Evolutionary conservation across 2,329 filamentous ascomycete species (phyloP), one percentile per base, ranked within the genome.

Genomic region (Dissoconium aciculare): DNA sequence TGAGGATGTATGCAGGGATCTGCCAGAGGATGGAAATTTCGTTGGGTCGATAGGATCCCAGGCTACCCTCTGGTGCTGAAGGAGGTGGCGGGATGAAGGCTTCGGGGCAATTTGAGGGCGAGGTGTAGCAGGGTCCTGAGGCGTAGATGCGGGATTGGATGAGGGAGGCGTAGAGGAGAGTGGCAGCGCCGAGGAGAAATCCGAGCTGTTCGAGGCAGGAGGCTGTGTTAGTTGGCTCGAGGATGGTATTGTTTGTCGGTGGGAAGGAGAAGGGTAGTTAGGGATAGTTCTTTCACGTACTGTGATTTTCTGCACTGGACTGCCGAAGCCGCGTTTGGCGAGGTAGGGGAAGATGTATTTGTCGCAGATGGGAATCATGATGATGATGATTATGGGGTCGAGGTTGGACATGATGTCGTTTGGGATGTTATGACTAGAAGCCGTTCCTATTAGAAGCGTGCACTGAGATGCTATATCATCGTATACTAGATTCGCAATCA

Each of bases 101-200:
- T 2, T 53, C 52, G 3, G 40, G 39, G 36, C 58, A 61, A 11
- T 44, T 42, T 3, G 48, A 47, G 2, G 58, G 58, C 2, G 37
- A 31, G 11, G 55, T 52, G 49, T 61, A 41, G 24, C 40, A 43
- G n/a, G 40, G 40, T 3, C 35, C 69, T 42, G 66, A 69, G 3
- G 64, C 64, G 52, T 72, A 72, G 48, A 72, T 71, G 38, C 56
- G 50, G 32, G 63, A 55, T 44, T 72, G 68, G 2, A 71, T 56
- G 21, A 63, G 54, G 15, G 66, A 66, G 17, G 68, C 66, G 46
- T 68, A 69, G 10, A 52, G 36, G 59, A 69, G 66, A 27, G 64
- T 50, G 5, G 64, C 59, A 11, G 64, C 49, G 26, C 70, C 57
- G 39, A 69, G 50, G 6, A 69, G 52, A 45, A 64, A 66, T 26